Evolutionary conservation across 441 rosid genomes (phyloP), one percentile per base, ranked within the genome.

Genomic region (Gossypium trilobum): DNA sequence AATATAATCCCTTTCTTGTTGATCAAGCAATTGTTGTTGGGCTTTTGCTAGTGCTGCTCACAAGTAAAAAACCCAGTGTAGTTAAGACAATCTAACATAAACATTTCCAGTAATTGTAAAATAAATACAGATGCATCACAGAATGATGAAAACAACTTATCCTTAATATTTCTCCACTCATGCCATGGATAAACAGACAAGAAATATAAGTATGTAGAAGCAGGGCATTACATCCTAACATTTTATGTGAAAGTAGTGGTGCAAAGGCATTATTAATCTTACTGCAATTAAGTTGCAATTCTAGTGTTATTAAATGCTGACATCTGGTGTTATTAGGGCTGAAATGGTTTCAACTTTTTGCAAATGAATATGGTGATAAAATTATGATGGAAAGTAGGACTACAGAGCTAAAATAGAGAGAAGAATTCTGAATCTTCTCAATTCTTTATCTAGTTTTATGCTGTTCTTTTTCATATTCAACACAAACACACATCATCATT

Each of bases 31-130:
- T 33, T 91, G 86, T 51, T 90, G 95, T 59, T 94, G 98, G 60
- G 98, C 97, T 79, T 94, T 91, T 48, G 98, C 96, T 81, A 94
- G 81, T 9, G 96, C 98, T 94, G 86, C 77, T 74, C 78, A 79
- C 42, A 75, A 74, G 80, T 78, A 62, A 67, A 81, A 56, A 76
- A 68, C 50, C 25, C 20, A 75, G 61, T 16, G 66, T 50, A 27
- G 59, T 63, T 71, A 70, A 72, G 44, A 19, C 68, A 31, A 31
- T 16, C 44, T 55, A 60, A 72, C 44, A 56, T 8, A 73, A 4
- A 68, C 29, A 55, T 16, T 36, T 1, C 0, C n/a, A 14, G 51
- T 23, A 25, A 46, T 31, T 44, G 39, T 31, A 55, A 33, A 67
- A 31, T 25, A 68, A 68, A 68, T 9, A 51, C 20, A 67, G 2